Conservation (phyloP, 1,284 basidiomycete species). For the Rhodofomes roseus region DNA sequence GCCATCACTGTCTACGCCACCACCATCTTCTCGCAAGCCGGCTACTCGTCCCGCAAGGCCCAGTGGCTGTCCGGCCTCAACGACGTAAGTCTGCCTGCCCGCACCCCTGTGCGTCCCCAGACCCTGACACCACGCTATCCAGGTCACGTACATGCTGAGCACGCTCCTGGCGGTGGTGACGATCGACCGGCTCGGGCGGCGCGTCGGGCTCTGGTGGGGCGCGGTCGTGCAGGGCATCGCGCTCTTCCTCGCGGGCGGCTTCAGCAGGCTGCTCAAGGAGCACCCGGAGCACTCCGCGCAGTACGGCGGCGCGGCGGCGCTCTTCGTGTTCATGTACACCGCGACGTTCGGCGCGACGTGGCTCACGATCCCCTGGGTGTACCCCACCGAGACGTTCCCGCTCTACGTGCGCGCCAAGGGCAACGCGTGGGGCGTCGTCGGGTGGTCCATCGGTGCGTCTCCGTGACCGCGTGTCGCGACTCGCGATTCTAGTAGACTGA, state of each 20-base stretch:
- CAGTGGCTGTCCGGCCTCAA: constrained; percentile 47
- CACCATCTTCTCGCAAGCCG: constrained; percentile 45
- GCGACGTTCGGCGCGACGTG: constrained; percentile 49
- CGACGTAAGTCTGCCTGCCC: constrained; percentile 29
- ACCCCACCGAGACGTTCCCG: constrained; percentile 54
- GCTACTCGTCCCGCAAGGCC: constrained; percentile 40
- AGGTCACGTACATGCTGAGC: constrained; percentile 44
- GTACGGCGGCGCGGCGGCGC: constrained; percentile 44
- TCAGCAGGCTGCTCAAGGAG: constrained; percentile 40
- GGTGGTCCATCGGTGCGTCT: constrained; percentile 48
- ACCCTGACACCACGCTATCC: not conserved
- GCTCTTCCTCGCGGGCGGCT: constrained; percentile 44
- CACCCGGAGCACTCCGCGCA: constrained; percentile 38
- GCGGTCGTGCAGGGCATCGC: constrained; percentile 33
- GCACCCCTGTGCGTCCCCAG: not conserved
- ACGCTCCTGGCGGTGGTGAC: constrained; percentile 43
- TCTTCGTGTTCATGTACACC: constrained; percentile 48
- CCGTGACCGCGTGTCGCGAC: no score
- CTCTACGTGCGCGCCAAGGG: constrained; percentile 57
- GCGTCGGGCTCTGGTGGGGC: constrained; percentile 45
- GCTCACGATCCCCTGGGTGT: constrained; percentile 52
- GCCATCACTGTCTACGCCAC: constrained; percentile 50
- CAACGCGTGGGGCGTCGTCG: constrained; percentile 50
- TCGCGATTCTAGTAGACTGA: not conserved
- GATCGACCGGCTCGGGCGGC: constrained; percentile 46